Base-by-base conservation (phyloP, 1,284 basidiomycete species). In the Abortiporus biennis region DNA sequence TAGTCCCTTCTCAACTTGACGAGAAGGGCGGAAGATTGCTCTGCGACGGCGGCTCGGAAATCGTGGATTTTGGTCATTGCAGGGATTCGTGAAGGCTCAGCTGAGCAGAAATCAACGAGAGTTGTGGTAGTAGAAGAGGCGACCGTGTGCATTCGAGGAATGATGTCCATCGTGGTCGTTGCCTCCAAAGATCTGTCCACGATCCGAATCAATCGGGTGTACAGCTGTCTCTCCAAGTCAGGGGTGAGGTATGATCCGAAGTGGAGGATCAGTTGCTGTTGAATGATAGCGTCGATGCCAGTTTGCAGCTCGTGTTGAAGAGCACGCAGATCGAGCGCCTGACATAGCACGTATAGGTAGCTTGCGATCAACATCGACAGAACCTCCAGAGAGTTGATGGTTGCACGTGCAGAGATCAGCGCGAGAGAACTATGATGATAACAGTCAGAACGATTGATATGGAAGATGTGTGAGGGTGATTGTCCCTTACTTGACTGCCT, bases 291-390 rank as follows among this genome's bases (percentile, higher is more conserved):
- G 44, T 67, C 54, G 13, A 84, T 62, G 17, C 69, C 70, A 17
- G 60, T 62, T 32, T 69, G 59, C 65, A 90, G 80, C 48, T 85
- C 80, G 46, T 65, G 56, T 55, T 86, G 82, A 45, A 88, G 55
- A 3, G 85, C 78, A 31, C 88, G 80, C 34, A 88, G 68, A 55
- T 92, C 89, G 44, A 90, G 67, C 17, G 88, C 88, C 71, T 91
- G 88, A 61, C 86, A 89, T 36, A 87, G 72, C 42, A 77, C 64
- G 57, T 85, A 87, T 22, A 92, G 68, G 58, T 89, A 90, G 6
- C 82, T 80, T 6, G 88, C 74, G 5, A 76, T 76, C 35, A 92
- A 64, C 51, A 89, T 70, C 6, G 84, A 78, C 27, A 90, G 66
- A 3, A 90, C 83, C 46, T 92, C 87, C 5, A 89, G 65, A 2